Percentiles rank a stretch among this genome's conserved stretches.
These are phyloP conservation scores for Saccharomycopsis selenospora DNA, from an alignment of 805 yeast genomes.

Conservation along the genomic window DNA sequence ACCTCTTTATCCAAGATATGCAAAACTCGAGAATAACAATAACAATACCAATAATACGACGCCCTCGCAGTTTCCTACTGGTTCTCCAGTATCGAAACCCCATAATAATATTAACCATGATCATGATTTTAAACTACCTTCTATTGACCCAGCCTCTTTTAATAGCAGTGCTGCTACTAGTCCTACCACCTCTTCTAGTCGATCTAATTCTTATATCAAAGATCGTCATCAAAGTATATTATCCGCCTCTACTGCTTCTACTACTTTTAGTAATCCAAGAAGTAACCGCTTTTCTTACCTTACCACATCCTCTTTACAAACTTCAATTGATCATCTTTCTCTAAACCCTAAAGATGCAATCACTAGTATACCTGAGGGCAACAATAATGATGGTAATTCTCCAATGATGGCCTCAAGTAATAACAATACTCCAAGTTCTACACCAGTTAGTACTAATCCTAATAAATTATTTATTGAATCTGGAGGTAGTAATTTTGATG, in stretches of 20 bases:
- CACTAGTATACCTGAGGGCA: conserved; percentile 6
- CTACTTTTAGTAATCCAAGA: conserved; percentile 7
- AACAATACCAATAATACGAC: background rate
- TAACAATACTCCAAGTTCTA: no score
- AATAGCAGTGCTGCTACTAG: background rate
- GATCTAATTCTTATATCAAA: background rate
- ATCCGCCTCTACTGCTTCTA: conserved; percentile 10
- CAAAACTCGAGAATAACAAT: conserved; percentile 8
- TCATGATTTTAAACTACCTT: conserved; percentile 5
- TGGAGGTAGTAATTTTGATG: background rate
- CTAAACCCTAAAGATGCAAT: conserved; percentile 10
- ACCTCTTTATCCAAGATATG: conserved; percentile 11
- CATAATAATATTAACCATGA: background rate
- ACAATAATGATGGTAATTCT: background rate
- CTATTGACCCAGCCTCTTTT: conserved; percentile 8
- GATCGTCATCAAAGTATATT: conserved; percentile 18
- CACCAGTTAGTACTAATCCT: no score
- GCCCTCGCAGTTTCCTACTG: background rate
- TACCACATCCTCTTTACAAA: conserved; percentile 19
- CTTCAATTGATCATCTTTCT: conserved; percentile 12
- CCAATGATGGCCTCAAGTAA: background rate
- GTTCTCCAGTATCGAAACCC: background rate
- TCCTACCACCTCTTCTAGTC: background rate
- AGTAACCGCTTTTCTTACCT: conserved; percentile 12
- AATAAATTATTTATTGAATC: background rate